Base-by-base conservation (phyloP, 305 asterid species). In the Striga hermonthica region DNA sequence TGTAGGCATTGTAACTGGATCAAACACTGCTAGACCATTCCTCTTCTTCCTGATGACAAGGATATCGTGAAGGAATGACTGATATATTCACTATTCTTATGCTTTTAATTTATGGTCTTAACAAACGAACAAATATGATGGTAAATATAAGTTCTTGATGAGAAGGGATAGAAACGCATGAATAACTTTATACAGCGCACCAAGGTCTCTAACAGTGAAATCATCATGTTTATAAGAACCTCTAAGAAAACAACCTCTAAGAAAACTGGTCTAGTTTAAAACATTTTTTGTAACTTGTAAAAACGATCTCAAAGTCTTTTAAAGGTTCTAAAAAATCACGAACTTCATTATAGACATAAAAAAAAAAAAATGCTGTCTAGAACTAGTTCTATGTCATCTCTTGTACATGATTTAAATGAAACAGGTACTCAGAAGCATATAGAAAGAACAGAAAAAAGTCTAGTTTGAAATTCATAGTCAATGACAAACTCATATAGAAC, bases 391-490 rank as follows among this genome's bases (percentile, higher is more conserved):
- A 68, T 55, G 0, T 39, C 43, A 62, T 72, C 12, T 57, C 44
- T 54, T 15, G 10, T 44, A 45, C 65, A 41, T 41, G 12, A 57
- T 53, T 73, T 59, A 59, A 67, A 45, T 36, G 52, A 43, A 57
- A 71, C 13, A 11, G 40, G 56, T 6, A 72, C 45, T 59, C 12
- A 22, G 37, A 54, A 4, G 37, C 58, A 45, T 13, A 2, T n/a
- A 1, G 55, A 10, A 41, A 41, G 31, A 22, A 54, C 4, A 13
- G 43, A 53, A 70, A 34, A 54, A 36, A 56, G 48, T 65, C 15
- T 16, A 13, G 54, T 43, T 14, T 45, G 31, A 60, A 43, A 7
- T 52, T 57, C 66, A 12, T n/a, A 10, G 59, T 67, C 43, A 69
- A 45, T 50, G 49, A 52, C 55, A 49, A 62, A 71, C 40, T 15